These are phyloP conservation scores for Helminthosporium solani DNA, from an alignment of 2,329 filamentous ascomycete genomes.

Conservation along the genomic window DNA sequence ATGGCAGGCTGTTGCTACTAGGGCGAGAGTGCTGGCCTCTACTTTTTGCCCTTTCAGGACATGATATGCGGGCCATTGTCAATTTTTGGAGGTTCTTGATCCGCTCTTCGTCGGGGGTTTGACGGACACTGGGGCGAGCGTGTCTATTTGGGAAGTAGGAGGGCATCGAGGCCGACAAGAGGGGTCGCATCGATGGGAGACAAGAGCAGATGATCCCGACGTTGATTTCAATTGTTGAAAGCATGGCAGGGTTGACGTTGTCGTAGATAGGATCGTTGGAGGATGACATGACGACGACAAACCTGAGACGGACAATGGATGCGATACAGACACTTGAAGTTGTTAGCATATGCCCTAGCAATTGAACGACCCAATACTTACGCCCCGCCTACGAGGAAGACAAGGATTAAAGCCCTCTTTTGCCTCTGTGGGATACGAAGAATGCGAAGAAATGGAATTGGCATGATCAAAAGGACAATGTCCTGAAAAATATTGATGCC, in stretches of 20 bases:
- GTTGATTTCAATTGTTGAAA: slow-evolving; percentile 37
- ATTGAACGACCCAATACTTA: slow-evolving; percentile 20
- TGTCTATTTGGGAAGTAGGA: slow-evolving; percentile 28
- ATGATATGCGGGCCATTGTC: slow-evolving; percentile 13
- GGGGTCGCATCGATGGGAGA: slow-evolving; percentile 37
- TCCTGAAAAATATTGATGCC: slow-evolving; percentile 36
- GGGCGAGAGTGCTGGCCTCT: slow-evolving; percentile 13
- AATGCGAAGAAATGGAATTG: slow-evolving; percentile 30
- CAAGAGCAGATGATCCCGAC: slow-evolving; percentile 39
- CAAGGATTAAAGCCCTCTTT: slow-evolving; percentile 38
- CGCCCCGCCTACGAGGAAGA: slow-evolving; percentile 44
- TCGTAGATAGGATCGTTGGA: slow-evolving; percentile 35
- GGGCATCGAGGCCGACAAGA: slow-evolving; percentile 43
- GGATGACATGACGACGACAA: slow-evolving; percentile 30
- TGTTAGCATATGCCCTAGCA: slow-evolving; percentile 5
- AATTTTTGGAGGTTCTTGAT: slow-evolving; percentile 13
- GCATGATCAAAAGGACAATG: slow-evolving; percentile 35
- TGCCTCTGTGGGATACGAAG: slow-evolving; percentile 37
- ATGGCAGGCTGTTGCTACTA: slow-evolving; percentile 4
- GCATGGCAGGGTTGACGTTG: slow-evolving; percentile 33
- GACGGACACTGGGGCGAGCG: slow-evolving; percentile 14
- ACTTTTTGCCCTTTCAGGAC: slow-evolving; percentile 6
- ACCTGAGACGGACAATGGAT: slow-evolving; percentile 37
- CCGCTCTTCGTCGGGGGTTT: slow-evolving; percentile 23
- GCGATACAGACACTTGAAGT: slow-evolving; percentile 31